A percentile compares a stretch with the other conserved stretches of the same genome.
phyloP scores from a whole-genome alignment of 306 rosid species.

The Albizia julibrissin region DNA sequence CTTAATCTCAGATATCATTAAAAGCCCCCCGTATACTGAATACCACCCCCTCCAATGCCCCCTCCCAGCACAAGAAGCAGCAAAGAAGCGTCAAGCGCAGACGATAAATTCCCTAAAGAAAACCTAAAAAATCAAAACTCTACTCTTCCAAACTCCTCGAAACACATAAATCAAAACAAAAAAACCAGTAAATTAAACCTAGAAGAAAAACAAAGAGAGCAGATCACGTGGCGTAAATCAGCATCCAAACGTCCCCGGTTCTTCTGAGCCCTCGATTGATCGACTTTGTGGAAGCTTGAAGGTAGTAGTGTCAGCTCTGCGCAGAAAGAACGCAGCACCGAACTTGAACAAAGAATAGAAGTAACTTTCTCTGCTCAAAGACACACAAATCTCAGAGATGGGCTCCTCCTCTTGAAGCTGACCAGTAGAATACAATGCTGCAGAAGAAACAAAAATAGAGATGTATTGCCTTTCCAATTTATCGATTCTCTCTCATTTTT shows the following conservation, averaged over 20 bases:
- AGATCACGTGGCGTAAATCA: conserved; percentile 46
- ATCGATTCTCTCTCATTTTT: conserved; percentile 40
- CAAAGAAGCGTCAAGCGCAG: conserved; percentile 35
- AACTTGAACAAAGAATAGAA: conserved; percentile 35
- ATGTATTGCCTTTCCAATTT: conserved; percentile 22
- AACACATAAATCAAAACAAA: not conserved
- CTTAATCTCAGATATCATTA: conserved; percentile 51
- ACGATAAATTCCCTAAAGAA: conserved; percentile 15
- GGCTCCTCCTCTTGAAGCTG: conserved; percentile 41
- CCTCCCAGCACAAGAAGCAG: conserved; percentile 29
- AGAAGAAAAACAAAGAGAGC: conserved; percentile 18
- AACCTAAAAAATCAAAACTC: conserved; percentile 33
- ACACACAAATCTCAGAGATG: conserved; percentile 57
- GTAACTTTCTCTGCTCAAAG: conserved; percentile 49
- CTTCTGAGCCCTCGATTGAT: conserved; percentile 47
- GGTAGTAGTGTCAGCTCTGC: conserved; percentile 35
- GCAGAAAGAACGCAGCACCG: conserved; percentile 32
- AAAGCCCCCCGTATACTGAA: conserved; percentile 41
- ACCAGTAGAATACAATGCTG: conserved; percentile 65
- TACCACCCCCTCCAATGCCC: conserved; percentile 35
- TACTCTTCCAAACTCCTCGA: conserved; percentile 25
- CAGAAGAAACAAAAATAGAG: conserved; percentile 15
- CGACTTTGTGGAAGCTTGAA: conserved; percentile 25
- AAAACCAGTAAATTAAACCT: conserved; percentile 7
- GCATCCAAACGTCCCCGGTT: conserved; percentile 30